phyloP scores from a whole-genome alignment of 2,329 filamentous ascomycete genomes.

The Dryadomyces quercivorus region DNA sequence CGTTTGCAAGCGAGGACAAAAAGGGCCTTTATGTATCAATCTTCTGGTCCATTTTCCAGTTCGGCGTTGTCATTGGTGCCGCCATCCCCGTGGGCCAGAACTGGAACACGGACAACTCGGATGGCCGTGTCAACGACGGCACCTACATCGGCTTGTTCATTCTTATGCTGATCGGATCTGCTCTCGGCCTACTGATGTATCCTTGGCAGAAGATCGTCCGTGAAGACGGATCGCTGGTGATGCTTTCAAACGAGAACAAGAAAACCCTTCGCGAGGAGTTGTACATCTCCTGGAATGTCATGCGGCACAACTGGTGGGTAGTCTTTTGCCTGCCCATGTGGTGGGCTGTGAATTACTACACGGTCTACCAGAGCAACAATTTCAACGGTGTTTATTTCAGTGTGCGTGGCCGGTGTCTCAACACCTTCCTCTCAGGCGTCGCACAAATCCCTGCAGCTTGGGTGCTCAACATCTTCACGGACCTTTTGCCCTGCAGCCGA shows the following conservation, averaged over 20 bases:
- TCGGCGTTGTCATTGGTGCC: constrained; percentile 14
- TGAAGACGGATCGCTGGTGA: constrained; percentile 1
- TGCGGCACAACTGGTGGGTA: neutral
- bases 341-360: constrained; percentile 1
- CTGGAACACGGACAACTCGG: constrained; percentile 1
- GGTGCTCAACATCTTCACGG: neutral
- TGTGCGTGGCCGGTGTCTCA: constrained; percentile 3
- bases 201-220: constrained; percentile 6
- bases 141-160: constrained; percentile 17
- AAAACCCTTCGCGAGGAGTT: constrained; percentile 3
- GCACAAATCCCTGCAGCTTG: constrained; percentile 3
- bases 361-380: neutral
- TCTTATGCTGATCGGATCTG: constrained; percentile 13
- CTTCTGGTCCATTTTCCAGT: constrained; percentile 15
- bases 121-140: constrained; percentile 13
- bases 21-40: constrained; percentile 13
- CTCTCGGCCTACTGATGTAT: constrained; percentile 11
- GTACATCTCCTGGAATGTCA: neutral
- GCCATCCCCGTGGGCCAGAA: constrained; percentile 15
- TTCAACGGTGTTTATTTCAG: neutral
- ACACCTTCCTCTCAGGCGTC: constrained; percentile 6
- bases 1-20: constrained; percentile 12
- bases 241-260: neutral
- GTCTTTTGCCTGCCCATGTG: neutral
- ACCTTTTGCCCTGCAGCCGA: neutral